Evolutionary conservation across 2,329 filamentous ascomycete genomes (phyloP).

Genomic region (Emergomyces pasteurianus): DNA sequence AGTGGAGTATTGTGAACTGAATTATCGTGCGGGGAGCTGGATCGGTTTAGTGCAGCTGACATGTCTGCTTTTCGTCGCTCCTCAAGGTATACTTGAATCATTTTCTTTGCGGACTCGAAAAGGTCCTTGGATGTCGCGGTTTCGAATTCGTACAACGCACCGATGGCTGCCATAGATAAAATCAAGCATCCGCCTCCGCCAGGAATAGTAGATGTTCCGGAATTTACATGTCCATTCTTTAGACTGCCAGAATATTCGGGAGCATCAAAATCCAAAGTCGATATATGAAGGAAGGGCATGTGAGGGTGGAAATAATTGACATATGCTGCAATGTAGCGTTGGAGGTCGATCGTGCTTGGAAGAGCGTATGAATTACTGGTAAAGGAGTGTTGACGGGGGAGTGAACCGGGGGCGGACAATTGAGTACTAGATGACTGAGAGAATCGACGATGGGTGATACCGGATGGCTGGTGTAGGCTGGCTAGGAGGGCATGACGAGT

Average conservation of each 20-base stretch:
- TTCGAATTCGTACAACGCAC: slow-evolving; percentile 79
- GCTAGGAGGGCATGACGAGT: slow-evolving; percentile 51
- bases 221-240: slow-evolving; percentile 42
- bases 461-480: slow-evolving; percentile 47
- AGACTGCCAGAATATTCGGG: slow-evolving; percentile 51
- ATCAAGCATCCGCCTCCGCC: slow-evolving; percentile 79
- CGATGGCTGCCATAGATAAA: slow-evolving; percentile 77
- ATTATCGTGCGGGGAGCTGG: slow-evolving; percentile 42
- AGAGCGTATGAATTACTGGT: slow-evolving; percentile 35
- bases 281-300: slow-evolving; percentile 84
- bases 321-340: slow-evolving; percentile 82
- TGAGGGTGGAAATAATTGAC: slow-evolving; percentile 89
- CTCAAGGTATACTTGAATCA: slow-evolving; percentile 87
- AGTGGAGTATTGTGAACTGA: slow-evolving; percentile 66
- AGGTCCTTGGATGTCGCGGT: slow-evolving; percentile 66
- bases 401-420: slow-evolving; percentile 25
- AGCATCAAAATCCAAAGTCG: slow-evolving; percentile 81
- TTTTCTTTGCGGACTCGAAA: slow-evolving; percentile 87
- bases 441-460: slow-evolving; percentile 44
- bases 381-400: slow-evolving; percentile 19
- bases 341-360: slow-evolving; percentile 73
- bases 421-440: slow-evolving; percentile 47
- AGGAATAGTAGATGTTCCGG: slow-evolving; percentile 43
- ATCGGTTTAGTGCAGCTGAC: slow-evolving; percentile 44
- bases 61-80: slow-evolving; percentile 80